Conservation (phyloP, 2,329 filamentous ascomycete genomes). For the Xylaria arbuscula region DNA sequence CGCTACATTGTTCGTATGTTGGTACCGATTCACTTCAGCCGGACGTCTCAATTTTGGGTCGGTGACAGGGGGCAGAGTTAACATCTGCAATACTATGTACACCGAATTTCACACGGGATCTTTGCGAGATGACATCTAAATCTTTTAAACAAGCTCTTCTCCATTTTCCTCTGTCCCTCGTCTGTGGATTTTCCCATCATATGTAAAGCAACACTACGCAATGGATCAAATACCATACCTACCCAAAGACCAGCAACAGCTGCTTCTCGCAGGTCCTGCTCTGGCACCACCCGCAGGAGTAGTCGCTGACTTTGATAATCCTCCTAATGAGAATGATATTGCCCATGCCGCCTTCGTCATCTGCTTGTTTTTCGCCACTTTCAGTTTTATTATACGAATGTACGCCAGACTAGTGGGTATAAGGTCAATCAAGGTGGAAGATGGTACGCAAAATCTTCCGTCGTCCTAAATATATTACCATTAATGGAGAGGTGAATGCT, state of each 20-base stretch:
- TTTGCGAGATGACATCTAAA: slow-evolving; percentile 19
- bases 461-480: not conserved
- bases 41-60: not conserved
- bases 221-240: slow-evolving; percentile 38
- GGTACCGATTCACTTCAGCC: not conserved
- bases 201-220: slow-evolving; percentile 1
- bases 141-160: slow-evolving; percentile 10
- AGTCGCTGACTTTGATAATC: slow-evolving; percentile 33
- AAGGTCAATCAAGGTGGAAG: slow-evolving; percentile 31
- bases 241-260: slow-evolving; percentile 33
- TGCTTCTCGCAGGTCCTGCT: slow-evolving; percentile 33
- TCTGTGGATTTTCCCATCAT: not conserved
- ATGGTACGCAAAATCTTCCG: slow-evolving; percentile 23
- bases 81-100: slow-evolving; percentile 2
- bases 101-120: not conserved
- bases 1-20: slow-evolving; percentile 4
- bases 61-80: slow-evolving; percentile 5
- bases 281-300: slow-evolving; percentile 30
- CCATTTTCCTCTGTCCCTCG: not conserved
- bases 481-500: not conserved
- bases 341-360: slow-evolving; percentile 32
- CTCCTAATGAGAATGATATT: slow-evolving; percentile 35
- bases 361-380: slow-evolving; percentile 33
- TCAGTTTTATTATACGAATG: slow-evolving; percentile 34
- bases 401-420: slow-evolving; percentile 33